A percentile compares a stretch with the other conserved stretches of the same genome.
Evolutionary conservation across 805 yeast genomes (phyloP).

Genomic region (Komagataella pseudopastoris): DNA sequence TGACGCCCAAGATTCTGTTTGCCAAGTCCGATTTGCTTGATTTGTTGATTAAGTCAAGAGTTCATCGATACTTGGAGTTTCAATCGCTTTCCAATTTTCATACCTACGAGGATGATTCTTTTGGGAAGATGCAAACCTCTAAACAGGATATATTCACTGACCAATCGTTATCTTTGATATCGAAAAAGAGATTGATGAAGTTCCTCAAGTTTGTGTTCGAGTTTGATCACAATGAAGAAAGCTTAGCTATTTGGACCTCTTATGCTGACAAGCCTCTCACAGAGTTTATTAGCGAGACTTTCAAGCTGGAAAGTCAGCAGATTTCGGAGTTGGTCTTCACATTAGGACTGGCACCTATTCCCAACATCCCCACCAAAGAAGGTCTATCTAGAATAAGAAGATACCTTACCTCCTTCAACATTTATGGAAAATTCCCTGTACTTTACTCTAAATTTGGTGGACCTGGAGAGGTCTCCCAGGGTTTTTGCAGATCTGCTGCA

Average conservation of each 20-base stretch:
- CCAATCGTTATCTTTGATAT: conserved; percentile 56
- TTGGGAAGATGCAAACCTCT: conserved; percentile 74
- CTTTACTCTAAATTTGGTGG: conserved; percentile 89
- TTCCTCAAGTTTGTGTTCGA: conserved; percentile 77
- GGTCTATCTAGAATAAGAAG: conserved; percentile 77
- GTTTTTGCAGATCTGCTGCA: conserved; percentile 95
- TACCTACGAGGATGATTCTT: conserved; percentile 84
- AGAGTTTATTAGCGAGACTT: conserved; percentile 46
- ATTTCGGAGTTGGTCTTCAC: conserved; percentile 75
- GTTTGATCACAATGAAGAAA: conserved; percentile 45
- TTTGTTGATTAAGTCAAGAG: conserved; percentile 70
- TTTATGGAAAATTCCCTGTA: conserved; percentile 91
- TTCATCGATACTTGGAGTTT: conserved; percentile 84
- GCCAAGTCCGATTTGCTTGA: conserved; percentile 81
- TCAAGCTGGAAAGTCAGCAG: conserved; percentile 62
- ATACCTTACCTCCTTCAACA: conserved; percentile 73
- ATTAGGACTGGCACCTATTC: conserved; percentile 62
- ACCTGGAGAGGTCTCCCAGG: conserved; percentile 92
- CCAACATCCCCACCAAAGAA: conserved; percentile 49
- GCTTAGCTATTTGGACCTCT: conserved; percentile 29
- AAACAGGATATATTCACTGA: conserved; percentile 92
- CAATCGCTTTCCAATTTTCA: conserved; percentile 82
- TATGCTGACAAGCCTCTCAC: conserved; percentile 44
- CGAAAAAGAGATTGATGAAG: conserved; percentile 81
- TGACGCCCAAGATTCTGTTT: conserved; percentile 77